These are phyloP conservation scores for Nyctanthes arbortristis DNA, from an alignment of 257 asterid genomes.

Conservation along the genomic window DNA sequence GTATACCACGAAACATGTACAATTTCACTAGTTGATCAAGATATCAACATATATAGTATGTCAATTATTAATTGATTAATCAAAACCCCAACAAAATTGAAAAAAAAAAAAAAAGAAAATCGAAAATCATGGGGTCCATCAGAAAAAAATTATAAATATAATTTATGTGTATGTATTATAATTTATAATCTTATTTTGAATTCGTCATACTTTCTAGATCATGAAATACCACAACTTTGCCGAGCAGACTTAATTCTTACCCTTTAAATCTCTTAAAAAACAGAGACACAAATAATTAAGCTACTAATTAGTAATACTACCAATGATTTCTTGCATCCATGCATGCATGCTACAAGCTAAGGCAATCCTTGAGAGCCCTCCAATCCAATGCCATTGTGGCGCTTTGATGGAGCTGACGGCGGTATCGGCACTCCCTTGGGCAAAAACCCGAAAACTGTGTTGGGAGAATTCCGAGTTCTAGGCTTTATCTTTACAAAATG, in stretches of 20 bases:
- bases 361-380: slow-evolving; percentile 24
- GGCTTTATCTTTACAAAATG: slow-evolving; percentile 46
- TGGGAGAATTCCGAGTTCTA: slow-evolving; percentile 12
- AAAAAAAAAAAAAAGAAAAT: no score
- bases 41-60: neutral
- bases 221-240: no score
- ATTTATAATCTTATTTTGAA: no score
- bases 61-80: no score
- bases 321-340: neutral
- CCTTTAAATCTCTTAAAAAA: no score
- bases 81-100: neutral
- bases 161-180: no score
- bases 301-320: neutral
- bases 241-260: no score
- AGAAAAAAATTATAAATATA: no score
- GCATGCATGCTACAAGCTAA: slow-evolving; percentile 3
- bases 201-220: no score
- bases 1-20: neutral
- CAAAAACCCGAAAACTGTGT: slow-evolving; percentile 44
- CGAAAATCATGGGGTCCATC: neutral
- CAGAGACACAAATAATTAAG: no score
- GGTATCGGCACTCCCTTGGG: slow-evolving; percentile 79
- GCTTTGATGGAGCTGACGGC: slow-evolving; percentile 68
- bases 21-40: neutral
- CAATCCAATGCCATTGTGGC: slow-evolving; percentile 61